phyloP scores from a whole-genome alignment of 2,329 filamentous ascomycete species.

The Monosporascus sp. region DNA sequence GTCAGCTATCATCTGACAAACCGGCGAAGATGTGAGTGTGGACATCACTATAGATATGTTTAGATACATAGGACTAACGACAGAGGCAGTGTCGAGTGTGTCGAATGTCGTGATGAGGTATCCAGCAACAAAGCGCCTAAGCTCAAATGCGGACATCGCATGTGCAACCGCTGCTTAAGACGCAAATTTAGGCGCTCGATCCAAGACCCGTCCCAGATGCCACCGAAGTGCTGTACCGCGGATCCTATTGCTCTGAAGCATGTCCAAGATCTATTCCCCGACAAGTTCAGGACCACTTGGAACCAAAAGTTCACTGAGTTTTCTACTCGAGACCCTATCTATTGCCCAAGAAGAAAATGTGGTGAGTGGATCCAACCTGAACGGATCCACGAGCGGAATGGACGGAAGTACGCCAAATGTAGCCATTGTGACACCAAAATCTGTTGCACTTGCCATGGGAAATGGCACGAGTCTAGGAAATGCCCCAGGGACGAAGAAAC shows the following conservation, averaged over 20 bases:
- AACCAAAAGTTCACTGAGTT: slow-evolving; percentile 76
- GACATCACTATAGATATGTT: slow-evolving; percentile 11
- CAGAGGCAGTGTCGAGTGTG: slow-evolving; percentile 57
- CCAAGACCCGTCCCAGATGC: slow-evolving; percentile 75
- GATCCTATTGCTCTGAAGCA: slow-evolving; percentile 70
- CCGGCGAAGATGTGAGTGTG: slow-evolving; percentile 22
- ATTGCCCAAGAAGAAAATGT: slow-evolving; percentile 69
- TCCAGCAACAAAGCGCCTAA: slow-evolving; percentile 59
- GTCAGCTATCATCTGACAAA: slow-evolving; percentile 15
- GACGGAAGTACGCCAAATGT: slow-evolving; percentile 64
- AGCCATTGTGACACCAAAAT: slow-evolving; percentile 66
- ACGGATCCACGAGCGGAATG: slow-evolving; percentile 54
- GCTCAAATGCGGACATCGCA: slow-evolving; percentile 72
- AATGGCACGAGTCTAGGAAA: slow-evolving; percentile 63
- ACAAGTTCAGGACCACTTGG: slow-evolving; percentile 71
- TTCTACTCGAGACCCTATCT: slow-evolving; percentile 67
- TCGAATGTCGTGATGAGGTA: slow-evolving; percentile 67
- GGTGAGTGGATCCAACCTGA: slow-evolving; percentile 75
- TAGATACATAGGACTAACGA: slow-evolving; percentile 13
- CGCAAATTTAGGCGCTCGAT: slow-evolving; percentile 70
- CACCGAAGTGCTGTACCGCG: slow-evolving; percentile 71
- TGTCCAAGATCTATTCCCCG: slow-evolving; percentile 69
- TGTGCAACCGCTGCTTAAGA: slow-evolving; percentile 74
- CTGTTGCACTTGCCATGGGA: slow-evolving; percentile 67
- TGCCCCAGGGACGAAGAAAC: slow-evolving; percentile 70